phyloP scores from a whole-genome alignment of 352 stramenopile genomes.

The Pythium diclinum region DNA sequence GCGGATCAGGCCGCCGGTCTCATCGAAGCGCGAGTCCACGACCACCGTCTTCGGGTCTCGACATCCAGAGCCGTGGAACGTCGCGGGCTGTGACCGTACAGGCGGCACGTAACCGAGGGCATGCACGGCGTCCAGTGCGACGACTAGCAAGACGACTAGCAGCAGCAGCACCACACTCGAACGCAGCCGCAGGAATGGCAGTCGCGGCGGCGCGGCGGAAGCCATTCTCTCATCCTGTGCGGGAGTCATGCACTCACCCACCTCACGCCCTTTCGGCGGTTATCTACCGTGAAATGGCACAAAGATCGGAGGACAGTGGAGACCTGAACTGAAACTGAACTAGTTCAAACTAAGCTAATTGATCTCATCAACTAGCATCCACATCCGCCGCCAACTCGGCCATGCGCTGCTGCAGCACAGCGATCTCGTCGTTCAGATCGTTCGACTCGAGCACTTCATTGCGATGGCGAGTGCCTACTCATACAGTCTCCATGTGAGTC shows the following conservation, averaged over 20 bases:
- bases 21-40: conserved; percentile 10
- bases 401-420: conserved; percentile 54
- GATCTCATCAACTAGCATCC: conserved; percentile 24
- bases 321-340: not conserved
- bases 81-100: not conserved
- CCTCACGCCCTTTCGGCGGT: not conserved
- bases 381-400: conserved; percentile 58
- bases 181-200: not conserved
- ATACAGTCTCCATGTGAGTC: not conserved
- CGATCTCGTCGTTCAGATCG: conserved; percentile 64
- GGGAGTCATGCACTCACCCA: not conserved
- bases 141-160: not conserved
- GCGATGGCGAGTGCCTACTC: conserved; percentile 3
- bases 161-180: not conserved
- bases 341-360: conserved; percentile 1
- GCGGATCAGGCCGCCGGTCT: conserved; percentile 15
- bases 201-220: conserved; percentile 1
- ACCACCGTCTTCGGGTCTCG: conserved; percentile 1
- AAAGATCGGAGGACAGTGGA: not conserved
- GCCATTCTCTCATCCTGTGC: conserved; percentile 4
- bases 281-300: conserved; percentile 1
- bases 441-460: conserved; percentile 39
- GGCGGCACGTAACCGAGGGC: not conserved
- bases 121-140: not conserved
- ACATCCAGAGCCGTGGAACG: conserved; percentile 20